Evolutionary conservation across 371 early-diverging fungal species (phyloP).

Genomic region (Smittium mucronatum): DNA sequence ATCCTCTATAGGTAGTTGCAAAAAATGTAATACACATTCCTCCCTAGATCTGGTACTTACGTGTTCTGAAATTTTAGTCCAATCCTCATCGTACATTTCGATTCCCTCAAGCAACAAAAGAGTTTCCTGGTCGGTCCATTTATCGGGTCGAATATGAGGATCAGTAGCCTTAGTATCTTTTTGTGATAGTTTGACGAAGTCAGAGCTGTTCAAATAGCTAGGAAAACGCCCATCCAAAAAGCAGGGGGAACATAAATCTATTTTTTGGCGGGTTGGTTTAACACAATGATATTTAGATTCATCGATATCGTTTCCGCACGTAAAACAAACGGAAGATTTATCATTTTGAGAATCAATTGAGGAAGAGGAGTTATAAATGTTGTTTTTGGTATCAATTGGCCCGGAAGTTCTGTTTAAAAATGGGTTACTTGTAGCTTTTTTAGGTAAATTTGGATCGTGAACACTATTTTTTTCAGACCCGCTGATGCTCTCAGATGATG

Average conservation of each 20-base stretch:
- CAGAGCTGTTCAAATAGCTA: slow-evolving; percentile 61
- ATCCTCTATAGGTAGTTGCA: slow-evolving; percentile 92
- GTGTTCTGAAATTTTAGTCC: slow-evolving; percentile 86
- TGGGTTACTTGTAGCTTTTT: background rate
- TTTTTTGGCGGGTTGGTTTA: slow-evolving; percentile 48
- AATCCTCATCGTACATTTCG: slow-evolving; percentile 93
- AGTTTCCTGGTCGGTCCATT: slow-evolving; percentile 93
- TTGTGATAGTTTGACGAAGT: slow-evolving; percentile 63
- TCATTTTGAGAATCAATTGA: slow-evolving; percentile 5
- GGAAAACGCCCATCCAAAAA: slow-evolving; percentile 92
- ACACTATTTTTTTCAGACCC: background rate
- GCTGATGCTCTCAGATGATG: background rate
- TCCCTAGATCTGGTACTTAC: slow-evolving; percentile 87
- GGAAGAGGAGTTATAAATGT: slow-evolving; percentile 9
- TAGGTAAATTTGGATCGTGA: background rate
- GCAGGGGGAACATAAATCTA: slow-evolving; percentile 80
- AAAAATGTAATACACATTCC: slow-evolving; percentile 89
- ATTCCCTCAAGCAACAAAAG: slow-evolving; percentile 87
- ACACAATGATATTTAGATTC: slow-evolving; percentile 63
- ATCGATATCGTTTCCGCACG: slow-evolving; percentile 84
- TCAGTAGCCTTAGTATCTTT: slow-evolving; percentile 3
- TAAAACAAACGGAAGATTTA: slow-evolving; percentile 45
- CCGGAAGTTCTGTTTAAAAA: slow-evolving; percentile 13
- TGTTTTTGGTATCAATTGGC: slow-evolving; percentile 12
- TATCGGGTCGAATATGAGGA: slow-evolving; percentile 25